These are phyloP conservation scores for Naematelia aurantialba DNA, from an alignment of 768 basidiomycete species.

Conservation along the genomic window DNA sequence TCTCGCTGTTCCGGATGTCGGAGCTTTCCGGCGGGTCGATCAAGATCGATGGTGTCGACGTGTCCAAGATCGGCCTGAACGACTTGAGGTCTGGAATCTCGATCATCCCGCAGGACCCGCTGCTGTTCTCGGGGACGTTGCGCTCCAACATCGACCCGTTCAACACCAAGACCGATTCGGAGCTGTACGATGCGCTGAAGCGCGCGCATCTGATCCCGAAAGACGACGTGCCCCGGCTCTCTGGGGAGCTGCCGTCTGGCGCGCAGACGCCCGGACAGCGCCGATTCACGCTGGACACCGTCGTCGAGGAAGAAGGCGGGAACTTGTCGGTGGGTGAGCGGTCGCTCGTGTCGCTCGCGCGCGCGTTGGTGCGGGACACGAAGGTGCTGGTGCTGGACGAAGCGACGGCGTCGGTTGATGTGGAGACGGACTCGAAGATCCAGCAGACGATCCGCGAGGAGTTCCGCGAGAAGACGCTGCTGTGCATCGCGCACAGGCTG, in stretches of 20 bases:
- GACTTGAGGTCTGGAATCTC: slow-evolving; percentile 55
- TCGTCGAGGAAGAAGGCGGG: slow-evolving; percentile 78
- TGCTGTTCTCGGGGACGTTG: slow-evolving; percentile 52
- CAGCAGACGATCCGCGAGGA: slow-evolving; percentile 83
- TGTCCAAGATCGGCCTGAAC: slow-evolving; percentile 71
- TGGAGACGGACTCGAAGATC: slow-evolving; percentile 84
- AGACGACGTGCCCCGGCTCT: background rate
- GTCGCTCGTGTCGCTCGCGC: slow-evolving; percentile 77
- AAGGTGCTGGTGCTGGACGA: slow-evolving; percentile 69
- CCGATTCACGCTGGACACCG: slow-evolving; percentile 76
- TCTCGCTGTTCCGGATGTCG: slow-evolving; percentile 77
- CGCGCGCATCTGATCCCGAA: slow-evolving; percentile 71
- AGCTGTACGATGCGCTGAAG: slow-evolving; percentile 81
- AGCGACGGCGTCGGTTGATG: slow-evolving; percentile 85
- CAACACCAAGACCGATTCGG: slow-evolving; percentile 70
- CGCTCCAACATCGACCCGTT: slow-evolving; percentile 89
- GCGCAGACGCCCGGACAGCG: slow-evolving; percentile 49
- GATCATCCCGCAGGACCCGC: slow-evolving; percentile 75
- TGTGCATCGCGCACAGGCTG: slow-evolving; percentile 84
- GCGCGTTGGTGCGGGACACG: slow-evolving; percentile 81
- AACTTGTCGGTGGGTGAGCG: slow-evolving; percentile 75
- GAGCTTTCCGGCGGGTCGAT: slow-evolving; percentile 74
- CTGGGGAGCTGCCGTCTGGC: slow-evolving; percentile 36
- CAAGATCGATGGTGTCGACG: slow-evolving; percentile 75
- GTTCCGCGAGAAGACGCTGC: slow-evolving; percentile 76